Percentiles rank a stretch among this genome's conserved stretches.
Evolutionary conservation across 2,329 filamentous ascomycete species (phyloP).

Genomic region (Emydomyces testavorans): DNA sequence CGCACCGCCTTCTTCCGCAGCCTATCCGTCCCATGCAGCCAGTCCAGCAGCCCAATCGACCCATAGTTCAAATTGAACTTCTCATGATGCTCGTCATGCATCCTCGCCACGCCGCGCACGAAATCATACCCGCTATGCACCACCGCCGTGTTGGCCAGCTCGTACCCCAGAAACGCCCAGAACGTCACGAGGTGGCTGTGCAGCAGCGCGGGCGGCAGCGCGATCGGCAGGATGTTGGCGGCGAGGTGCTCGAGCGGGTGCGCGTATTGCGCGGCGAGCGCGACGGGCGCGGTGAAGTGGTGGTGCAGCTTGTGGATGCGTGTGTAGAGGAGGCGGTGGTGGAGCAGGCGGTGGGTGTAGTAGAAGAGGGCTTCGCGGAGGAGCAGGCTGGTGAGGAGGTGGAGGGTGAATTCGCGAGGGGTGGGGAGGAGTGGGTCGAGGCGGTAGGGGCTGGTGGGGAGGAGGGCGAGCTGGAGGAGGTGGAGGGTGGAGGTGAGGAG

Average conservation of each 20-base stretch:
- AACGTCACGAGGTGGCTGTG: slow-evolving; percentile 42
- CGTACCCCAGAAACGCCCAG: slow-evolving; percentile 40
- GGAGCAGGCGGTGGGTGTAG: slow-evolving; percentile 45
- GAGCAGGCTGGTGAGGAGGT: slow-evolving; percentile 34
- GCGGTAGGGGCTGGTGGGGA: slow-evolving; percentile 27
- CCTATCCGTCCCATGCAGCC: slow-evolving; percentile 41
- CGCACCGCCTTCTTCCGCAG: slow-evolving; percentile 3
- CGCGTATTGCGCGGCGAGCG: slow-evolving; percentile 46
- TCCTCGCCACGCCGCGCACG: slow-evolving; percentile 38
- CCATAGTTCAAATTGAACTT: slow-evolving; percentile 46
- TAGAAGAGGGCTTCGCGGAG: slow-evolving; percentile 45
- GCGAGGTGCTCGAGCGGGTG: slow-evolving; percentile 47
- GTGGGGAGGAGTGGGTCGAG: slow-evolving; percentile 33
- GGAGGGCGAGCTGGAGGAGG: slow-evolving; percentile 16
- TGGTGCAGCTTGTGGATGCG: slow-evolving; percentile 48
- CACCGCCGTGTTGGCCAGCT: slow-evolving; percentile 43
- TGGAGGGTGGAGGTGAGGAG: slow-evolving; percentile 30
- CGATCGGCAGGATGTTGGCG: slow-evolving; percentile 44
- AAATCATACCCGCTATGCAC: slow-evolving; percentile 51
- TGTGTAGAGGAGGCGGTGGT: slow-evolving; percentile 40
- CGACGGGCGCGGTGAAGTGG: slow-evolving; percentile 45
- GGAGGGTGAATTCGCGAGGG: slow-evolving; percentile 29
- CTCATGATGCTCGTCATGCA: slow-evolving; percentile 49
- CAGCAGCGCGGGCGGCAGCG: slow-evolving; percentile 39
- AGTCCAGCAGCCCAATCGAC: slow-evolving; percentile 43